Conservation (phyloP, 306 rosid genomes). For the Ochetophila trinervis region DNA sequence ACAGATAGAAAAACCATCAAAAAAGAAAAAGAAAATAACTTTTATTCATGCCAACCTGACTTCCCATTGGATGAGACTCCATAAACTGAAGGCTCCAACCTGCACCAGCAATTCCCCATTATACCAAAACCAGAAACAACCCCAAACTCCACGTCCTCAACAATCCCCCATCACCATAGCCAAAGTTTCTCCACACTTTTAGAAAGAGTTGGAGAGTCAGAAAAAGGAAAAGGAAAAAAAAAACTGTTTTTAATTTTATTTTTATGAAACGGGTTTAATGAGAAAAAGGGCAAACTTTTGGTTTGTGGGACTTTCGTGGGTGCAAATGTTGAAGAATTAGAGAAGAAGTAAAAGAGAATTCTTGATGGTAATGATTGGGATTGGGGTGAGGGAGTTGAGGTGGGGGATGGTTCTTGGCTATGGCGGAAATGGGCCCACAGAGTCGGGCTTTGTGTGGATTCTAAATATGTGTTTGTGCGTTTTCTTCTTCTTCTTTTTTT, state of each 20-base stretch:
- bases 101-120: conserved; percentile 91
- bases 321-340: conserved; percentile 18
- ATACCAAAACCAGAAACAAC: conserved; percentile 14
- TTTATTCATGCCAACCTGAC: conserved; percentile 53
- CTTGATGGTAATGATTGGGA: conserved; percentile 61
- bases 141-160: conserved; percentile 24
- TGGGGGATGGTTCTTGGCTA: conserved; percentile 42
- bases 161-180: conserved; percentile 36
- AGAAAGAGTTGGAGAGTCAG: too few species aligned
- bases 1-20: neutral
- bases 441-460: conserved; percentile 23
- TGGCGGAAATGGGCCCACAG: conserved; percentile 61
- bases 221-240: neutral
- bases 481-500: conserved; percentile 26
- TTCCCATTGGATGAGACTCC: conserved; percentile 88
- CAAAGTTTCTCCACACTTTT: neutral
- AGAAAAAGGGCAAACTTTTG: conserved; percentile 18
- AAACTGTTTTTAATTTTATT: neutral
- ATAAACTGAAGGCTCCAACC: conserved; percentile 59
- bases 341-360: conserved; percentile 40
- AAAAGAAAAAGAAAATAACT: neutral
- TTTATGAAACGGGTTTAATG: conserved; percentile 5
- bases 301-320: conserved; percentile 15
- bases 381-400: conserved; percentile 25
- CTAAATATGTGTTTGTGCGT: conserved; percentile 33